Conservation (phyloP, 345 rosid genomes). For the Cardamine chenopodiifolia region DNA sequence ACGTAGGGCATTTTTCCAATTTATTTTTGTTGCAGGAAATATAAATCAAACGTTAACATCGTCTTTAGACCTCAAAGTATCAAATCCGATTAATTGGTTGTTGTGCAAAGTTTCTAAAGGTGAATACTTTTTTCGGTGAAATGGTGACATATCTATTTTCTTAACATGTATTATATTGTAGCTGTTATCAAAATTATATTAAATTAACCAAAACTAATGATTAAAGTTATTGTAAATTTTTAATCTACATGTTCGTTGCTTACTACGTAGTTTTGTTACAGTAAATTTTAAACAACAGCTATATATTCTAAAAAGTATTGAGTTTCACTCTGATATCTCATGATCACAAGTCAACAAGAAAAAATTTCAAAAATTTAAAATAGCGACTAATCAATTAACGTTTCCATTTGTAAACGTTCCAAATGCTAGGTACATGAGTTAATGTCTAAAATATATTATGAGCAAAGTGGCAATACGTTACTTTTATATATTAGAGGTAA, state of each 20-base stretch:
- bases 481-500: background rate
- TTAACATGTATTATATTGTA: background rate
- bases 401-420: background rate
- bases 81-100: constrained; percentile 8
- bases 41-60: constrained; percentile 18
- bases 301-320: background rate
- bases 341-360: background rate
- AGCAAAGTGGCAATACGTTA: background rate
- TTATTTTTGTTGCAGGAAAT: background rate
- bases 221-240: no score
- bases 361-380: background rate
- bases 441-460: background rate
- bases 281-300: background rate
- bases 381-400: background rate
- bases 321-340: background rate
- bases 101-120: constrained; percentile 2
- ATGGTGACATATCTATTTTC: background rate
- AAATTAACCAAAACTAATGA: background rate
- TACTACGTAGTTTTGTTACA: background rate
- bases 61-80: constrained; percentile 15
- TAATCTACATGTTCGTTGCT: background rate
- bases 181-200: background rate
- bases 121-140: constrained; percentile 11
- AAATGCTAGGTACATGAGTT: background rate
- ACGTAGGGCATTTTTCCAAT: background rate